Conservation (phyloP, 2,329 filamentous ascomycete species). For the Fusarium metavorans region DNA sequence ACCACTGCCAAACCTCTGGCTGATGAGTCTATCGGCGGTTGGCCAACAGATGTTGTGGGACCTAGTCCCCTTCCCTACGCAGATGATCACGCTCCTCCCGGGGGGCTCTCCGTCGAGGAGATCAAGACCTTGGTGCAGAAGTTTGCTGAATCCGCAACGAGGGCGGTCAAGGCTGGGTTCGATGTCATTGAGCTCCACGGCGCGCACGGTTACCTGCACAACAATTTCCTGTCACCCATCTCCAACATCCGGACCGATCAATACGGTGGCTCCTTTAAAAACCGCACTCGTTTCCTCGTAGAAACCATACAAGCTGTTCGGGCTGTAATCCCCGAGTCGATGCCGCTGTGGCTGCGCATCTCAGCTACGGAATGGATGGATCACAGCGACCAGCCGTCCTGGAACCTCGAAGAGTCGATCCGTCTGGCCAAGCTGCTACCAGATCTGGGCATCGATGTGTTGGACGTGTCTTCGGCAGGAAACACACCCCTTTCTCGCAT, state of each 20-base stretch:
- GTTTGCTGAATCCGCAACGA: slow-evolving; percentile 68
- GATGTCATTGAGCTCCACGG: slow-evolving; percentile 79
- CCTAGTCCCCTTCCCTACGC: slow-evolving; percentile 69
- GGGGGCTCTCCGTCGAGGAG: slow-evolving; percentile 74
- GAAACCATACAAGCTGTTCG: slow-evolving; percentile 66
- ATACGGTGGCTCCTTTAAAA: slow-evolving; percentile 75
- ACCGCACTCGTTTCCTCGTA: slow-evolving; percentile 68
- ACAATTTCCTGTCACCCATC: slow-evolving; percentile 71
- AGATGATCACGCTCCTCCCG: slow-evolving; percentile 68
- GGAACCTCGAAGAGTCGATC: neutral
- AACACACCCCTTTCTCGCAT: neutral
- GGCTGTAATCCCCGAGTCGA: slow-evolving; percentile 63
- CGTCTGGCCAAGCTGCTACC: neutral
- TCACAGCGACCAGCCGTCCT: neutral
- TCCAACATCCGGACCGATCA: slow-evolving; percentile 65
- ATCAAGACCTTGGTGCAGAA: slow-evolving; percentile 73
- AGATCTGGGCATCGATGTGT: neutral
- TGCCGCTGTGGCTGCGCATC: slow-evolving; percentile 69
- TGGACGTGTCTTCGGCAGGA: neutral
- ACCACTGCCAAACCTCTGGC: neutral
- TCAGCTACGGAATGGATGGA: slow-evolving; percentile 68
- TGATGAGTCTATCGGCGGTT: slow-evolving; percentile 62
- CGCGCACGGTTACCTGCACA: slow-evolving; percentile 75
- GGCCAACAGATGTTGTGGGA: slow-evolving; percentile 66
- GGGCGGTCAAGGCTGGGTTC: slow-evolving; percentile 76